phyloP scores from a whole-genome alignment of 495 filamentous ascomycete species.

The Xylaria sp. region DNA sequence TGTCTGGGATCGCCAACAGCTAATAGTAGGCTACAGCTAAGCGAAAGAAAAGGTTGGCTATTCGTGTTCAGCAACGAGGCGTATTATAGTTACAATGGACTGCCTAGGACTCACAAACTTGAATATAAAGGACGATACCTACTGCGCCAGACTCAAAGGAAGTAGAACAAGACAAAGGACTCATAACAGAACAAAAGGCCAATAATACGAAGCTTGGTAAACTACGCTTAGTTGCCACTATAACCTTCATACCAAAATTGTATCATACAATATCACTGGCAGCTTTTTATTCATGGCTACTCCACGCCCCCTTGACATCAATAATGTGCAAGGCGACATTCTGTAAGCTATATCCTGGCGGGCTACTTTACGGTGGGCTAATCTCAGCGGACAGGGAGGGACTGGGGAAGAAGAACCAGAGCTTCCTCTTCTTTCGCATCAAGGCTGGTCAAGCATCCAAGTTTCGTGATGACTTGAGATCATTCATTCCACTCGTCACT shows the following conservation, averaged over 20 bases:
- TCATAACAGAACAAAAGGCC: too few relatives aligned
- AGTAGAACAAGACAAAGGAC: background rate
- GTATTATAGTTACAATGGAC: background rate
- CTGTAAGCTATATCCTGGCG: background rate
- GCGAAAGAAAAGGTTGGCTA: background rate
- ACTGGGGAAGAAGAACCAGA: constrained; percentile 45
- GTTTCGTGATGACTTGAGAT: constrained; percentile 39
- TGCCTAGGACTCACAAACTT: background rate
- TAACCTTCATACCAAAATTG: background rate
- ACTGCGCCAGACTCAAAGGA: background rate
- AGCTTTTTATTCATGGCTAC: background rate
- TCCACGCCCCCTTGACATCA: constrained; percentile 20
- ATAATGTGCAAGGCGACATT: constrained; percentile 30
- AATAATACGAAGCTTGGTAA: background rate
- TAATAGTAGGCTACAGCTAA: too few relatives aligned
- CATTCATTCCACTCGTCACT: constrained; percentile 39
- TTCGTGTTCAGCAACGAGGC: background rate
- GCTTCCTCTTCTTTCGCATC: constrained; percentile 45
- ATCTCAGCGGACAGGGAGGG: constrained; percentile 34
- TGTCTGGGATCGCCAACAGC: background rate
- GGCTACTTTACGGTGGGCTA: background rate
- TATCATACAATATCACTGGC: background rate
- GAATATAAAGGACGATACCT: constrained; percentile 10
- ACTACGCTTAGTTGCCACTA: background rate
- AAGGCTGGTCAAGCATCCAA: constrained; percentile 25